Conservation (phyloP, 805 yeast genomes). For the Saccharomycopsis malanga region DNA sequence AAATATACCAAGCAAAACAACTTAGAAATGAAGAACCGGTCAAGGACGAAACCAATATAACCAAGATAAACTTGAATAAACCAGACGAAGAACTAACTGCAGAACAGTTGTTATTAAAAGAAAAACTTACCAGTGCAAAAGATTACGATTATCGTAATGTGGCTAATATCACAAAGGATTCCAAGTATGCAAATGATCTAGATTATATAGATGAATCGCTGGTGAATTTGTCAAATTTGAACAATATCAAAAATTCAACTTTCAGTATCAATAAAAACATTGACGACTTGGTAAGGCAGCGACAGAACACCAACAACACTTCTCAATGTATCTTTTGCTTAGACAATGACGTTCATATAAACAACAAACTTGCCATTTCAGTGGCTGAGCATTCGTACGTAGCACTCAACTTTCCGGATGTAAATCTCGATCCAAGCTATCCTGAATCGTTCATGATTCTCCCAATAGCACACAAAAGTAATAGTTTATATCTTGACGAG, state of each 20-base stretch:
- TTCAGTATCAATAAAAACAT: constrained; percentile 24
- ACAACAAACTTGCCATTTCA: constrained; percentile 30
- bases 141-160: constrained; percentile 27
- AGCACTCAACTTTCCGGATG: constrained; percentile 22
- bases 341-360: constrained; percentile 33
- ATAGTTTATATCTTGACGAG: constrained; percentile 35
- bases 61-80: neutral
- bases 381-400: constrained; percentile 33
- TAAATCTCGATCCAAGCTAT: neutral
- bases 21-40: neutral
- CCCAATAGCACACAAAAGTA: constrained; percentile 35
- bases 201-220: constrained; percentile 41
- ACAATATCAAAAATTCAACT: constrained; percentile 28
- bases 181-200: constrained; percentile 32
- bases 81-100: neutral
- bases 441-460: constrained; percentile 30
- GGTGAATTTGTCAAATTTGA: constrained; percentile 30
- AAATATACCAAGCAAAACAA: neutral
- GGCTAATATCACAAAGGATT: constrained; percentile 33
- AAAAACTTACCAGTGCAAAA: constrained; percentile 24
- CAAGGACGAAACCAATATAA: neutral
- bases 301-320: neutral
- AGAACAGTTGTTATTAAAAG: constrained; percentile 31
- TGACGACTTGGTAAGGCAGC: neutral
- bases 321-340: constrained; percentile 32